phyloP scores from a whole-genome alignment of 2,329 filamentous ascomycete species.

The Nothopassalora personata region DNA sequence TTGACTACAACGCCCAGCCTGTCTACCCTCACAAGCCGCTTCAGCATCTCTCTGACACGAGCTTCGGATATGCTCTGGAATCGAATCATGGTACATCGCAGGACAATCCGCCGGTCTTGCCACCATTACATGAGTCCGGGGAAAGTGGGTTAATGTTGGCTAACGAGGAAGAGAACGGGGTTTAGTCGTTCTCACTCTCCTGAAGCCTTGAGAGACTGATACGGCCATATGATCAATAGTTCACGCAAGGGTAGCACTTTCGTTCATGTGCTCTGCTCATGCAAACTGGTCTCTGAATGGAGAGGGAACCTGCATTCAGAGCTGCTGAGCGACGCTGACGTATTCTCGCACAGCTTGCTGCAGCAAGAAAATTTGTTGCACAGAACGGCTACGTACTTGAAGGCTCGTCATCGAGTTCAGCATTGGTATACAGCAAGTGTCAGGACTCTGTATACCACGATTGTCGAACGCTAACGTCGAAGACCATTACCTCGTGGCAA shows the following conservation, averaged over 20 bases:
- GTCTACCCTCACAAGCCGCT: background rate
- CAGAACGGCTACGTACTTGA: background rate
- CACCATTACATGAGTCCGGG: background rate
- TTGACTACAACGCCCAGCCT: slow-evolving; percentile 1
- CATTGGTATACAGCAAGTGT: background rate
- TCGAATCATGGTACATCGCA: no score
- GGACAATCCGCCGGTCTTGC: background rate
- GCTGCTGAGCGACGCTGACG: background rate
- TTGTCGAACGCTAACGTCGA: background rate
- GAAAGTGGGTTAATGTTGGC: no score
- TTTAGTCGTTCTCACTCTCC: no score
- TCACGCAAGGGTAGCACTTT: background rate
- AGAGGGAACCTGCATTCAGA: background rate
- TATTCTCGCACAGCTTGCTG: background rate
- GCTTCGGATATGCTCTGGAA: background rate
- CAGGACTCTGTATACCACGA: no score
- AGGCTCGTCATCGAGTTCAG: background rate
- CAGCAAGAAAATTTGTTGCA: background rate
- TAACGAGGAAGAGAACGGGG: no score
- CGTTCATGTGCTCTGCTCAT: background rate
- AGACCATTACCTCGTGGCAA: background rate
- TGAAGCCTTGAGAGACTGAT: no score
- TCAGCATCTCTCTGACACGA: background rate
- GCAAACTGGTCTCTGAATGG: no score
- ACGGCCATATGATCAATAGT: background rate